Evolutionary conservation across 768 basidiomycete species (phyloP).

Genomic region (Phlegmacium glaucopus): DNA sequence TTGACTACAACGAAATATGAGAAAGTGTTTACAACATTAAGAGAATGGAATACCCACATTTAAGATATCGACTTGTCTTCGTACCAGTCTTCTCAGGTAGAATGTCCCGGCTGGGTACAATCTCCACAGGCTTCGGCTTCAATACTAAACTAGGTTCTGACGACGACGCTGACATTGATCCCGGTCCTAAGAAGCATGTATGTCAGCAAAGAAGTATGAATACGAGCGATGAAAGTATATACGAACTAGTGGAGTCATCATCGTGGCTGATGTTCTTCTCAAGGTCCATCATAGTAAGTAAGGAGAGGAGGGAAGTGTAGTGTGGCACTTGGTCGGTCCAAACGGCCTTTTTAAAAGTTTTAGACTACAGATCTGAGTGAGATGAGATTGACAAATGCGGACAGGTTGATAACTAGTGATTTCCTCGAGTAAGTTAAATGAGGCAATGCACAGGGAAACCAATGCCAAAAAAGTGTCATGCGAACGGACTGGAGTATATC

Average conservation of each 20-base stretch:
- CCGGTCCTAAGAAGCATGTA: too few species aligned
- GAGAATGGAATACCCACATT: conserved; percentile 34
- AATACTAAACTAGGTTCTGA: conserved; percentile 6
- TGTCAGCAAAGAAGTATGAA: too few species aligned
- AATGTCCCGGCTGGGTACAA: conserved; percentile 25
- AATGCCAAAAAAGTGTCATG: too few species aligned
- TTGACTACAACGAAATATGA: conserved; percentile 11
- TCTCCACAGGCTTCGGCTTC: conserved; percentile 18
- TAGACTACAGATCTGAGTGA: conserved; percentile 6
- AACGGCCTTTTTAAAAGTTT: conserved; percentile 11
- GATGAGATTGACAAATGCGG: conserved; percentile 3
- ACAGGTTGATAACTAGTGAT: too few species aligned
- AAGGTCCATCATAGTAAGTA: conserved; percentile 11
- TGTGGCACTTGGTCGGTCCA: neutral
- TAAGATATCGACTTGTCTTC: conserved; percentile 8
- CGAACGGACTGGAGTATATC: too few species aligned
- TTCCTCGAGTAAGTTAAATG: too few species aligned
- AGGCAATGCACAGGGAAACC: too few species aligned
- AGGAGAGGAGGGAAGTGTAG: conserved; percentile 2
- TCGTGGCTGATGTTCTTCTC: conserved; percentile 11
- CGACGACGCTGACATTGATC: neutral
- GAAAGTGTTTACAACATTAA: conserved; percentile 25
- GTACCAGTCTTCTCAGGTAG: conserved; percentile 15
- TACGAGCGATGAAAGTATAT: too few species aligned
- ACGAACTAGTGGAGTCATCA: conserved; percentile 6